These are phyloP conservation scores for Baffinella frigidus DNA, from an alignment of 208 protist species.

Conservation along the genomic window DNA sequence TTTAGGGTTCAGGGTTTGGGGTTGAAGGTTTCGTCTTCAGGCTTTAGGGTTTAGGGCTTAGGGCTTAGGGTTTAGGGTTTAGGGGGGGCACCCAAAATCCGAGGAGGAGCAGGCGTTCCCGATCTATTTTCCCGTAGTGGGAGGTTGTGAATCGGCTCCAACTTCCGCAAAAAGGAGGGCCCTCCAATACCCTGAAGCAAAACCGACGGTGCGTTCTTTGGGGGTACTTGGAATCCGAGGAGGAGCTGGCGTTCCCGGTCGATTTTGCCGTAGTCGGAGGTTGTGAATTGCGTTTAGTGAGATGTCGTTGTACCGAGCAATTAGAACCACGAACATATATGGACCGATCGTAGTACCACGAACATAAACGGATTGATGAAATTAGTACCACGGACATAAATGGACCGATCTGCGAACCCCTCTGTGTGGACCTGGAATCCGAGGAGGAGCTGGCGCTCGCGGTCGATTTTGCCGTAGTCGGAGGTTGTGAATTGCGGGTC, in stretches of 20 bases:
- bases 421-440: slow-evolving; percentile 62
- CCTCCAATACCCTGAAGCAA: too few species aligned
- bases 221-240: slow-evolving; percentile 57
- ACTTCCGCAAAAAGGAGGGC: too few species aligned
- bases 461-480: slow-evolving; percentile 71
- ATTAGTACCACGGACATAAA: too few species aligned
- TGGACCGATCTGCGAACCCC: too few species aligned
- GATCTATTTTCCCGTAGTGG: slow-evolving; percentile 70
- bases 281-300: background rate
- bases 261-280: slow-evolving; percentile 69
- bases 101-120: slow-evolving; percentile 3
- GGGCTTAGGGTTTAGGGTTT: background rate
- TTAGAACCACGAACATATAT: too few species aligned
- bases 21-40: background rate
- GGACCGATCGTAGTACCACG: too few species aligned
- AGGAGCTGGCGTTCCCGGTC: slow-evolving; percentile 46
- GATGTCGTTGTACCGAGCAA: too few species aligned
- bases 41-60: background rate
- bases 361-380: too few species aligned
- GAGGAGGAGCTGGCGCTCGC: slow-evolving; percentile 56
- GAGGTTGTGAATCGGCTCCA: background rate
- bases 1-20: too few species aligned
- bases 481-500: background rate
- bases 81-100: slow-evolving; percentile 49
- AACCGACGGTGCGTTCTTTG: too few species aligned